Base-by-base conservation (phyloP, 306 rosid genomes). In the Vigna trinervia region DNA sequence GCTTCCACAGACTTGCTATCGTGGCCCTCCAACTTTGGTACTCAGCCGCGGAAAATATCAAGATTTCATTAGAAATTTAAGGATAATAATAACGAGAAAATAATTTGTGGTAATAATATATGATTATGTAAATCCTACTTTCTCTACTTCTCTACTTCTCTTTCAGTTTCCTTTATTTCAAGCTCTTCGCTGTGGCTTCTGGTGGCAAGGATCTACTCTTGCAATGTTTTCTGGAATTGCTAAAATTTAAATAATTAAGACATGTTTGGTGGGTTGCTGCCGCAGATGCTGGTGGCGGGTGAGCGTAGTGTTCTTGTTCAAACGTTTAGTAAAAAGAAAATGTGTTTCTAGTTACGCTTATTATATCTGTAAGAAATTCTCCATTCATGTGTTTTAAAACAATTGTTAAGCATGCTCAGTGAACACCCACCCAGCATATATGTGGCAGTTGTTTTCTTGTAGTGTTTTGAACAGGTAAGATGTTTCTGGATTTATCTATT, bases 11-110 rank as follows among this genome's bases (percentile, higher is more conserved):
- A 26, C 60, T 64, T 65, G 13, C 28, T 69, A 26, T 26, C 51
- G 30, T 14, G 58, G 17, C 26, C 76, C 62, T 69, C 41, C 61
- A 65, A n/a, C 68, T 79, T 73, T 43, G 73, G 50, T 54, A 52
- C 51, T 39, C 41, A 1, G 63, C 57, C 4, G 43, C 1, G 19
- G 30, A 38, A 7, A 52, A 67, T 30, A 61, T 5, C 57, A 60
- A 43, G 30, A 50, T 38, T 19, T 73, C n/a, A 20, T 13, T 0
- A 19, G 13, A 22, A 45, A 82, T 63, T 23, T 14, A 34, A 9
- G 5, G 51, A 71, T 38, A 14, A 51, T 62, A 36, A n/a, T 45
- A 64, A 30, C 48, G 56, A 4, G 22, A 77, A 41, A 69, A 19
- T 22, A 47, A 20, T 59, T 46, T 51, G 5, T 46, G 3, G 19